Evolutionary conservation across 768 basidiomycete species (phyloP), one percentile per base, ranked within the genome.

Genomic region (Amanita brunnescens): DNA sequence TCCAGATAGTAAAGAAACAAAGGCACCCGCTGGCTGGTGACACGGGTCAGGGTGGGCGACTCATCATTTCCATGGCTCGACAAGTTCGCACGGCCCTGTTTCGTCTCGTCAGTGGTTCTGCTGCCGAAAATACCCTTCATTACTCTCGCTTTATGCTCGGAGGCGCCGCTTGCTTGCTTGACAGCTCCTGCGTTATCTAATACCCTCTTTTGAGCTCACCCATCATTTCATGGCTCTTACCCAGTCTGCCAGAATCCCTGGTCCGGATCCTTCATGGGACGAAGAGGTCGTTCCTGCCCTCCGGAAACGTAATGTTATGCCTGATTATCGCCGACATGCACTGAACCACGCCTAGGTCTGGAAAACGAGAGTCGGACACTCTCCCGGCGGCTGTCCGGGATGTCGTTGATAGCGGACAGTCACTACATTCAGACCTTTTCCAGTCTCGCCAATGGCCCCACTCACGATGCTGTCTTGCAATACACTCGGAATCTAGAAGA

Each of bases 271-370:
- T 46, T 74, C 79, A 33, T 91, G 87, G 87, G 88, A 89, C 64
- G 87, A 88, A 61, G 79, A 79, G 32, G 87, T 91, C 51, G 89
- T 91, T 26, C 89, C 88, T 49, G 75, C 85, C 35, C 72, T 91
- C 33, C 77, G 88, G 58, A 87, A 89, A 74, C 77, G 87, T 90
- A 70, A 61, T 78, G 41, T 40, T 52, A 55, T 51, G 23, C 40
- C 35, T 47, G 14, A 26, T 13, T 45, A 23, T 13, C 47, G 32
- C 14, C 38, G 49, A 51, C 49, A 51, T 29, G 47, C 53, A 49
- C 54, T 49, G 20, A 53, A 54, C 34, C 35, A 35, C 48, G 53
- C 54, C 12, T 59, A 92, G 90, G 90, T 51, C 78, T 92, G 16
- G 81, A 91, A 67, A 76, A 71, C 54, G 90, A 92, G 70, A 89